A percentile compares a stretch with the other conserved stretches of the same genome.
Conservation (phyloP, 768 basidiomycete genomes). For the Ramaria rubella region DNA sequence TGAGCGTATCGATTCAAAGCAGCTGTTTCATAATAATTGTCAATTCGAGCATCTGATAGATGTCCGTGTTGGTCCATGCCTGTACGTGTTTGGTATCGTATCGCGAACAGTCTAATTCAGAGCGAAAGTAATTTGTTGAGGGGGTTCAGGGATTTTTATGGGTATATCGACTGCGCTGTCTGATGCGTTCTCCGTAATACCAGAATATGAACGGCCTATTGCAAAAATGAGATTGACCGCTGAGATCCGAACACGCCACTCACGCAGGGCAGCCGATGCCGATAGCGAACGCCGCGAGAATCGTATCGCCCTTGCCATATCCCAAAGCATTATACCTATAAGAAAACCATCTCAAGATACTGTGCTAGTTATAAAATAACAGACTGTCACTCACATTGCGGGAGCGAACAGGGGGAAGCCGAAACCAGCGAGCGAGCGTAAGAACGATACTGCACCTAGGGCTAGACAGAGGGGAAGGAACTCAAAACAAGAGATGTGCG, state of each 20-base stretch:
- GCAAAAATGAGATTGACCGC: constrained; percentile 23
- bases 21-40: no score
- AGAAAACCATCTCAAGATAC: neutral
- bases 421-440: constrained; percentile 65
- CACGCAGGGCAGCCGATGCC: constrained; percentile 52
- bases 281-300: constrained; percentile 54
- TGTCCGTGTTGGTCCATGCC: no score
- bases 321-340: constrained; percentile 46
- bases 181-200: constrained; percentile 43
- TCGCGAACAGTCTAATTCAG: no score
- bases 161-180: constrained; percentile 38
- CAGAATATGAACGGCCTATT: constrained; percentile 38
- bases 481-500: neutral
- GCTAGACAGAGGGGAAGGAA: constrained; percentile 30
- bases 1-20: no score
- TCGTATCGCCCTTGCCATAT: constrained; percentile 62
- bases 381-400: constrained; percentile 36
- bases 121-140: no score
- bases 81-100: no score
- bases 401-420: constrained; percentile 76
- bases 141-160: no score
- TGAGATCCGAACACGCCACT: constrained; percentile 9
- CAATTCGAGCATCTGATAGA: no score
- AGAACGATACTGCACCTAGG: constrained; percentile 54
- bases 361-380: neutral